These are phyloP conservation scores for Fusarium goolgardi DNA, from an alignment of 2,329 filamentous ascomycete genomes.

Conservation along the genomic window DNA sequence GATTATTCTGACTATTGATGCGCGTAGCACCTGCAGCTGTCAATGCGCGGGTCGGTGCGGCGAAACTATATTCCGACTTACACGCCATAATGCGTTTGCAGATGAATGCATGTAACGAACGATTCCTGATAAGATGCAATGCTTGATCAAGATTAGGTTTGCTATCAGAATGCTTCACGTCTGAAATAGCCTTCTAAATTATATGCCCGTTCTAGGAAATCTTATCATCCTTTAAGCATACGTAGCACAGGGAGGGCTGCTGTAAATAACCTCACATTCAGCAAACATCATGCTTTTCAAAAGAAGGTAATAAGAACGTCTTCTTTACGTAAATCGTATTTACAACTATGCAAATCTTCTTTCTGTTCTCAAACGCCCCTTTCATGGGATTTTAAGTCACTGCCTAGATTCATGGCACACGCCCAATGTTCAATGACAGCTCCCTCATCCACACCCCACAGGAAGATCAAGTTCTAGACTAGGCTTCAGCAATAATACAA, in stretches of 20 bases:
- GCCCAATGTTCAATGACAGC: background rate
- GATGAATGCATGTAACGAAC: background rate
- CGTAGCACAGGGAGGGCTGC: background rate
- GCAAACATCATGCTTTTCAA: background rate
- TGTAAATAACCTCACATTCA: background rate
- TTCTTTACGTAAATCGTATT: background rate
- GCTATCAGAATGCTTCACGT: background rate
- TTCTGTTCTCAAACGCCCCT: background rate
- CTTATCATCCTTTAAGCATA: no score
- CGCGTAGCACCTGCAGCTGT: conserved; percentile 36
- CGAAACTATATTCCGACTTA: conserved; percentile 42
- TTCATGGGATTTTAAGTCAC: conserved; percentile 7
- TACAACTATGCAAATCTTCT: background rate
- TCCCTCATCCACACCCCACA: background rate
- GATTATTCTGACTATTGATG: conserved; percentile 36
- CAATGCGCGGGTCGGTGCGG: conserved; percentile 29
- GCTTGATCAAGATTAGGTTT: background rate
- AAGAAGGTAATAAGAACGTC: background rate
- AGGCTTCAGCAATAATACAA: conserved; percentile 20
- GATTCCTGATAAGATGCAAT: background rate
- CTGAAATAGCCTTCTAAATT: background rate
- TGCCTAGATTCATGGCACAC: conserved; percentile 3
- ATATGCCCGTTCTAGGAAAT: no score
- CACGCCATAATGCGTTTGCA: conserved; percentile 14
- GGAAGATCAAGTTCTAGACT: conserved; percentile 1